Percentiles rank a stretch among this genome's conserved stretches.
Conservation (phyloP, 139 green algal genomes). For the Choricystis sp. region DNA sequence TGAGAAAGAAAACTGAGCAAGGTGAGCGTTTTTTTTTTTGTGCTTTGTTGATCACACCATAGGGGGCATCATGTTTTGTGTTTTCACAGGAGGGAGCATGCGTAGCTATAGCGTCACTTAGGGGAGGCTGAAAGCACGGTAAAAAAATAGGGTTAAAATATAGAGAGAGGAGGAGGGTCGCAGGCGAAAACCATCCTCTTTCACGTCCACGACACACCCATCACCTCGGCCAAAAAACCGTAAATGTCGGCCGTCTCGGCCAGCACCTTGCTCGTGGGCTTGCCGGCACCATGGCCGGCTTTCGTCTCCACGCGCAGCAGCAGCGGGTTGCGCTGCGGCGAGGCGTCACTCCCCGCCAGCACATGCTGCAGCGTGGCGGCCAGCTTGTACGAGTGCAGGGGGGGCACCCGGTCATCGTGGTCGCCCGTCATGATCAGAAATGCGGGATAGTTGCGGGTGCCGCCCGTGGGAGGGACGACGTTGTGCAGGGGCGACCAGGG, state of each 20-base stretch:
- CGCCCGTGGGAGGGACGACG: constrained; percentile 33
- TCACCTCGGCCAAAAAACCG: constrained; percentile 16
- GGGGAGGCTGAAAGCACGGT: no score
- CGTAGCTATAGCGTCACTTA: no score
- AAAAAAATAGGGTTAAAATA: no score
- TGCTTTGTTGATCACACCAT: no score
- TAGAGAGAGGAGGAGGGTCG: no score
- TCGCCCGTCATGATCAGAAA: constrained; percentile 70
- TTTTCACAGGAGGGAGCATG: no score
- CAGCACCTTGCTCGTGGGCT: constrained; percentile 63
- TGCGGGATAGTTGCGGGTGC: constrained; percentile 56
- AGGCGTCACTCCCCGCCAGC: constrained; percentile 14
- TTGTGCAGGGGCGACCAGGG: constrained; percentile 85
- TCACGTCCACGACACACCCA: constrained; percentile 12
- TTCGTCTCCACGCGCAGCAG: constrained; percentile 62
- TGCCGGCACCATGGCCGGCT: constrained; percentile 71
- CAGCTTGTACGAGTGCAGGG: constrained; percentile 77
- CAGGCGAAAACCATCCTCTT: no score
- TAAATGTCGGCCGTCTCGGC: constrained; percentile 35
- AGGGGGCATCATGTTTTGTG: no score
- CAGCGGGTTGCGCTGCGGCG: constrained; percentile 67
- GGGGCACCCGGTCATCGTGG: constrained; percentile 76
- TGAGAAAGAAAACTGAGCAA: no score
- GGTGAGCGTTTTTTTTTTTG: no score
- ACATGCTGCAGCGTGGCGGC: constrained; percentile 59